Evolutionary conservation across 495 filamentous ascomycete species (phyloP).

Genomic region (Penicillium paxilli): DNA sequence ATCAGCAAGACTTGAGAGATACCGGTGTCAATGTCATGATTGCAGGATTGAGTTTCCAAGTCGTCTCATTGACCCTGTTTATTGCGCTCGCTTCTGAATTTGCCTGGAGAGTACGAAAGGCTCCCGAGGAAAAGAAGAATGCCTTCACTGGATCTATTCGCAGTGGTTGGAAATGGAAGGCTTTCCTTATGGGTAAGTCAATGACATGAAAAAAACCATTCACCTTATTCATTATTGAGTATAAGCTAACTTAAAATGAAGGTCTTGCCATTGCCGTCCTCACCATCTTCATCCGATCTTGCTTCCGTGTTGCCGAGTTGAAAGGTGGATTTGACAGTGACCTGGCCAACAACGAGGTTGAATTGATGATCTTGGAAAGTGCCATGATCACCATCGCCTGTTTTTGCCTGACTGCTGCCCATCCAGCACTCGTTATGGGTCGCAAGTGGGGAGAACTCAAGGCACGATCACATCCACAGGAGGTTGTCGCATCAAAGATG

Average conservation of each 20-base stretch:
- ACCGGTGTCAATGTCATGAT: constrained; percentile 55
- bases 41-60: constrained; percentile 55
- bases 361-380: constrained; percentile 71
- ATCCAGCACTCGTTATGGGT: background rate
- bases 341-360: constrained; percentile 57
- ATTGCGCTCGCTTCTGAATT: constrained; percentile 52
- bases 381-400: constrained; percentile 65
- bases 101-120: constrained; percentile 36
- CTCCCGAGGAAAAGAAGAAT: constrained; percentile 7
- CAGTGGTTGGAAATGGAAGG: constrained; percentile 10
- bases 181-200: constrained; percentile 14
- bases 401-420: constrained; percentile 46
- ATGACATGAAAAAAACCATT: background rate
- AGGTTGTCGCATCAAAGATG: background rate
- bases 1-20: constrained; percentile 15
- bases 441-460: background rate
- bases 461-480: background rate
- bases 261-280: constrained; percentile 52
- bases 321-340: constrained; percentile 58
- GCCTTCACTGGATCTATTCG: constrained; percentile 2
- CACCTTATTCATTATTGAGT: background rate
- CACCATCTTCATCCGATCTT: constrained; percentile 60
- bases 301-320: constrained; percentile 67
- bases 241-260: constrained; percentile 2
- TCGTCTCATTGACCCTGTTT: constrained; percentile 54